Evolutionary conservation across 257 asterid genomes (phyloP).

Genomic region (Capsicum pubescens): DNA sequence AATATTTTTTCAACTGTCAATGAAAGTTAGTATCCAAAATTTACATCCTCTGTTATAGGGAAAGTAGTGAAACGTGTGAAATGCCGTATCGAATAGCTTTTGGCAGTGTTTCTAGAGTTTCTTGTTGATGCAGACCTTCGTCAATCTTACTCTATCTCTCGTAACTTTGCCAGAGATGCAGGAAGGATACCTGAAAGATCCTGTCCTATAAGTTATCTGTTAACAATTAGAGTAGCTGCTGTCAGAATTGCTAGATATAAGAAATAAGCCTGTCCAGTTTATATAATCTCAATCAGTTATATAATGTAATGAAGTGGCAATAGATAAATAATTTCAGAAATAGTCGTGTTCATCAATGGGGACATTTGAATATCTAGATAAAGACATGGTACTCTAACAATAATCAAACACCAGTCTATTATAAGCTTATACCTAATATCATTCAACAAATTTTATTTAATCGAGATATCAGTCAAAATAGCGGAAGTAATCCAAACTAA

Average conservation of each 20-base stretch:
- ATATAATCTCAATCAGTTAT: neutral
- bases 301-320: neutral
- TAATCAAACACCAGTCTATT: too few relatives aligned
- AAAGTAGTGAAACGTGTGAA: too few relatives aligned
- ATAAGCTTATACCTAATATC: too few relatives aligned
- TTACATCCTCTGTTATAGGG: too few relatives aligned
- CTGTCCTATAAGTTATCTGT: conserved; percentile 59
- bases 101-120: too few relatives aligned
- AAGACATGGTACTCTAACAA: neutral
- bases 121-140: too few relatives aligned
- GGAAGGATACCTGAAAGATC: conserved; percentile 68
- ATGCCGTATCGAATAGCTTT: too few relatives aligned
- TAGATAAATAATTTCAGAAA: neutral
- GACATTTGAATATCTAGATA: neutral
- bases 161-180: conserved; percentile 59
- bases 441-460: too few relatives aligned
- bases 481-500: neutral
- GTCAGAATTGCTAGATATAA: neutral
- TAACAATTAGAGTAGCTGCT: neutral
- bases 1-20: too few relatives aligned
- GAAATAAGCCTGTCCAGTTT: neutral
- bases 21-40: too few relatives aligned
- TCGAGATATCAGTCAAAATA: neutral
- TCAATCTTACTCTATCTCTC: too few relatives aligned
- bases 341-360: neutral